Evolutionary conservation across 2,329 filamentous ascomycete species (phyloP), one percentile per base, ranked within the genome.

Genomic region (Chaetomiaceae sp.): DNA sequence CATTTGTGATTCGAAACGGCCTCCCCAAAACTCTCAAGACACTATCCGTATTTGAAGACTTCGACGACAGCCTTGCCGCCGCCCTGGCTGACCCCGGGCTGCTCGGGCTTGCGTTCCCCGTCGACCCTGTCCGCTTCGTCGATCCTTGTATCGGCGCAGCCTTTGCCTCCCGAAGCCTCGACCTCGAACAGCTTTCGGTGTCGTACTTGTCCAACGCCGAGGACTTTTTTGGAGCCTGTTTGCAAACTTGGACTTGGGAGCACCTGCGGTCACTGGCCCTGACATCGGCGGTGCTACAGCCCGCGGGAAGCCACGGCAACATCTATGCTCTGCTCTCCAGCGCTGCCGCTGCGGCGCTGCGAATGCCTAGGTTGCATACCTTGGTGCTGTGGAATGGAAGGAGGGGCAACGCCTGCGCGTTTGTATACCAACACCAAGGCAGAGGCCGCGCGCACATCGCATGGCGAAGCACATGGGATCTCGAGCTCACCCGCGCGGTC

Each of bases 141-240:
- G n/a, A 30, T 20, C 33, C 33, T 2, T 4, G 9, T 2, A 12
- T 46, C 14, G 21, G 44, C 43, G 20, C 20, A n/a, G 44, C 43
- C 33, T 46, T 46, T 16, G 44, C 44, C 33, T 27, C 34, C n/a
- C 27, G 34, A 14, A 46, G 44, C 33, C 34, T 19, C 10, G 16
- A 38, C 33, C 34, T 46, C 21, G 44, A 46, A 38, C 20, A 46
- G n/a, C 44, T 46, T 16, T 37, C 44, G 3, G 21, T 46, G 4
- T 38, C 44, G 10, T 46, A 38, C n/a, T 14, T 46, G 9, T 14
- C 19, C 5, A 38, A 38, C 44, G 44, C 44, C 17, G 33, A 46
- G 33, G 33, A 37, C 21, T 46, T 38, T 23, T 20, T 46, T 7
- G 14, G 34, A 10, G 33, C 34, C 7, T 46, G 44, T 33, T n/a